Base-by-base conservation (phyloP, 306 rosid genomes). In the Pterocarpus santalinus region DNA sequence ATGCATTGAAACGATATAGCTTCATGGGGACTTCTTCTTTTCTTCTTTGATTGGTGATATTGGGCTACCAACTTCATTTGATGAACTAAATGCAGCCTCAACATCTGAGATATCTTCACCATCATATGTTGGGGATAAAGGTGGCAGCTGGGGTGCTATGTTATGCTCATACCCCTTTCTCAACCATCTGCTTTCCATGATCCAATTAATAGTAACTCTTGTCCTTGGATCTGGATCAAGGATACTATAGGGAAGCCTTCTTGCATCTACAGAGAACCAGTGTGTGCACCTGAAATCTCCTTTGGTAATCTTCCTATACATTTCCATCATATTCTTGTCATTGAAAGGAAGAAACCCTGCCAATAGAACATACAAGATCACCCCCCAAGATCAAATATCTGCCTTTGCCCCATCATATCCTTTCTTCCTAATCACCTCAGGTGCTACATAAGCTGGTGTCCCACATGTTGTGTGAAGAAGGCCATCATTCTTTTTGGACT, bases 321-420 rank as follows among this genome's bases (percentile, higher is more conserved):
- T 69, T 67, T 82, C 83, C 77, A 90, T 78, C 8, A 91, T 72
- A 75, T 90, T 89, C 38, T 38, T 51, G 17, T 90, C 89, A 12
- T 79, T 84, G 81, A 94, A 94, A 16, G 98, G 98, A 71, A 90
- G 90, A 83, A 39, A 88, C 2, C 95, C 97, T 3, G 94, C 92
- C 62, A 91, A 69, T 2, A 94, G 91, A 81, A 90, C 92, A 75
- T 65, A 94, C 9, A 94, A 88, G 39, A 91, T 81, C 4, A 93
- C 95, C 10, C 98, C 95, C 75, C 95, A 91, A 0, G 95, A 94
- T 97, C 98, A 91, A 17, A 80, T 91, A 62, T 91, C 98, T 1
- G 92, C 90, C 61, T 82, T 89, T 10, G 92, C 91, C 4, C 97
- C 97, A 62, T 88, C 94, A 62, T 94, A 94, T 3, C 97, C 95